Evolutionary conservation across 345 rosid species (phyloP).

Genomic region (Boechera stricta): DNA sequence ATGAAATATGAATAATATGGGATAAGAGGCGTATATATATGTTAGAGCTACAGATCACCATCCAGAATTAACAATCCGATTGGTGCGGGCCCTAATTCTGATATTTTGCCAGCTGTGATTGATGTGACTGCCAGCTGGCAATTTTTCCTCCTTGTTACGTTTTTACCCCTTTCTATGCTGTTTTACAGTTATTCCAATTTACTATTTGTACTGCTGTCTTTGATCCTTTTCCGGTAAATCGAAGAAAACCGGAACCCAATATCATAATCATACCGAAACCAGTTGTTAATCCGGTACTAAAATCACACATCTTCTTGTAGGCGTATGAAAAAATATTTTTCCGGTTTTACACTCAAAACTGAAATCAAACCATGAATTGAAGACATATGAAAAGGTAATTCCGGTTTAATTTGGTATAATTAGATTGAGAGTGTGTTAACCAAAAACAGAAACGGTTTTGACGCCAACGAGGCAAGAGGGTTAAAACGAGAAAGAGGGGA

Average conservation of each 20-base stretch:
- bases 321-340: no score
- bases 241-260: background rate
- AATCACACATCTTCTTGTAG: background rate
- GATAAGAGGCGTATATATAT: conserved; percentile 43
- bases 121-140: conserved; percentile 52
- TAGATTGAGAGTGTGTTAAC: background rate
- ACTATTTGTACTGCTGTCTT: conserved; percentile 2
- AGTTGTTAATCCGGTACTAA: background rate
- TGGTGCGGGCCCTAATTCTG: conserved; percentile 34
- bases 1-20: conserved; percentile 3
- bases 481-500: conserved; percentile 35
- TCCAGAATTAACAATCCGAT: conserved; percentile 46
- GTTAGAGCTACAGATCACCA: conserved; percentile 46
- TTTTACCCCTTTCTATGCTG: conserved; percentile 7
- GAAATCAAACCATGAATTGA: background rate
- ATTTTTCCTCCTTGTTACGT: background rate
- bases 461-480: conserved; percentile 43
- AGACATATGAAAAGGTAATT: background rate
- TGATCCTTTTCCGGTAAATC: conserved; percentile 14
- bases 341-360: background rate
- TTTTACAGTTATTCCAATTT: conserved; percentile 25
- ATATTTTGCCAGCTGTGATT: conserved; percentile 44
- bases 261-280: background rate
- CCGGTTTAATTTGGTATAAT: conserved; percentile 4
- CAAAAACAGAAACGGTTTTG: conserved; percentile 42